These are phyloP conservation scores for Cladosporium sp. DNA, from an alignment of 2,329 filamentous ascomycete genomes.

Conservation along the genomic window DNA sequence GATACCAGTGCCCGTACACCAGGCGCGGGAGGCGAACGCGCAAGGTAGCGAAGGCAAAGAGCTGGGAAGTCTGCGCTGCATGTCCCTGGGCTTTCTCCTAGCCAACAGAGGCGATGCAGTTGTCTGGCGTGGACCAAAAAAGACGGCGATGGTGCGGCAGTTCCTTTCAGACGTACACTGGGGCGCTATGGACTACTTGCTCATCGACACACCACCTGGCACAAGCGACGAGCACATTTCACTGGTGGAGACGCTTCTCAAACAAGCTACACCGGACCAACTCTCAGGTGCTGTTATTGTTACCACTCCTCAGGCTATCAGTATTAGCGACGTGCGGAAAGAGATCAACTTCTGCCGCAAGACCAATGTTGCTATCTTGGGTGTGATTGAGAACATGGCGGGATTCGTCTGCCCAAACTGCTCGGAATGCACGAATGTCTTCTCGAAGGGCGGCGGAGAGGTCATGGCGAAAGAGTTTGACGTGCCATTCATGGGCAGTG, in stretches of 20 bases:
- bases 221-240: conserved; percentile 98
- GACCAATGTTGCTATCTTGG: conserved; percentile 75
- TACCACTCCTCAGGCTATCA: conserved; percentile 92
- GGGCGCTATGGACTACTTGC: conserved; percentile 82
- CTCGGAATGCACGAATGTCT: conserved; percentile 86
- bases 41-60: conserved; percentile 23
- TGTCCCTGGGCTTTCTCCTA: conserved; percentile 91
- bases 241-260: conserved; percentile 68
- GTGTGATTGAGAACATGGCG: conserved; percentile 96
- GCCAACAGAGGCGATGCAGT: conserved; percentile 83
- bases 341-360: conserved; percentile 92
- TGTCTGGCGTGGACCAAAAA: conserved; percentile 97
- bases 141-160: conserved; percentile 97
- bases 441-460: conserved; percentile 85
- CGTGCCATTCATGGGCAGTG: conserved; percentile 79
- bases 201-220: conserved; percentile 94
- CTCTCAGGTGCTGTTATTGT: conserved; percentile 89
- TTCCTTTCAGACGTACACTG: conserved; percentile 91
- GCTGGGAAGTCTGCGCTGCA: conserved; percentile 71
- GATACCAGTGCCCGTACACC: conserved; percentile 84
- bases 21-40: conserved; percentile 43
- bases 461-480: conserved; percentile 85
- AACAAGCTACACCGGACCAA: conserved; percentile 56
- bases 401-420: conserved; percentile 79
- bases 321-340: conserved; percentile 90